Evolutionary conservation across 176 grass and related monocot species (phyloP).

Genomic region (Ensete glaucum): DNA sequence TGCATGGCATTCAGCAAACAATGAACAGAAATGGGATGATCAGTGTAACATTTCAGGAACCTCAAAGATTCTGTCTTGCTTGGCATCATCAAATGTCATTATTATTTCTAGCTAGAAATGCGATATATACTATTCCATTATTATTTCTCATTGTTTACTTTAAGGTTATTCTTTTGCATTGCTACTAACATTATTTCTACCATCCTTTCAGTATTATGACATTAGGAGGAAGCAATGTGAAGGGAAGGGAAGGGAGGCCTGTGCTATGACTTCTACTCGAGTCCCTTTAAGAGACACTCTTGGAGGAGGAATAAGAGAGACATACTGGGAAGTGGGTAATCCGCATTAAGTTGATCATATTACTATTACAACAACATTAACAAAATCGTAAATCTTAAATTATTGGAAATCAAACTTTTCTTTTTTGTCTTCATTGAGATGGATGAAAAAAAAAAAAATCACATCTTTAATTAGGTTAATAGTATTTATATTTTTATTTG

Average conservation of each 20-base stretch:
- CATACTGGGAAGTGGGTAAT: too few relatives aligned
- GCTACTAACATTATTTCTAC: background rate
- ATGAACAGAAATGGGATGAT: background rate
- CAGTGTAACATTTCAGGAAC: background rate
- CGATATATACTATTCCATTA: background rate
- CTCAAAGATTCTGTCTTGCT: background rate
- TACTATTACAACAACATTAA: too few relatives aligned
- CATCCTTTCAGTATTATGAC: background rate
- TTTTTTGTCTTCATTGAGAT: too few relatives aligned
- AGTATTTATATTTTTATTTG: too few relatives aligned
- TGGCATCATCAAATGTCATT: background rate
- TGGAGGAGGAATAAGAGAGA: too few relatives aligned
- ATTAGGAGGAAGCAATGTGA: constrained; percentile 10
- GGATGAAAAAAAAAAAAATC: too few relatives aligned
- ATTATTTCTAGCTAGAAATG: background rate
- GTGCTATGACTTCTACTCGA: background rate
- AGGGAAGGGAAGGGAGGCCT: background rate
- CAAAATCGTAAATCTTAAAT: too few relatives aligned
- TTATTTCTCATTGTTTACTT: background rate
- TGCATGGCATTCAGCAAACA: background rate
- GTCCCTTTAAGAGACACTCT: background rate
- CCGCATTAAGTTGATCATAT: too few relatives aligned
- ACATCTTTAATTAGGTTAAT: too few relatives aligned
- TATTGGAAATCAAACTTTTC: too few relatives aligned
- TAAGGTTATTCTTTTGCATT: background rate